Base-by-base conservation (phyloP, 352 stramenopile genomes). In the Globisporangium radiosum region DNA sequence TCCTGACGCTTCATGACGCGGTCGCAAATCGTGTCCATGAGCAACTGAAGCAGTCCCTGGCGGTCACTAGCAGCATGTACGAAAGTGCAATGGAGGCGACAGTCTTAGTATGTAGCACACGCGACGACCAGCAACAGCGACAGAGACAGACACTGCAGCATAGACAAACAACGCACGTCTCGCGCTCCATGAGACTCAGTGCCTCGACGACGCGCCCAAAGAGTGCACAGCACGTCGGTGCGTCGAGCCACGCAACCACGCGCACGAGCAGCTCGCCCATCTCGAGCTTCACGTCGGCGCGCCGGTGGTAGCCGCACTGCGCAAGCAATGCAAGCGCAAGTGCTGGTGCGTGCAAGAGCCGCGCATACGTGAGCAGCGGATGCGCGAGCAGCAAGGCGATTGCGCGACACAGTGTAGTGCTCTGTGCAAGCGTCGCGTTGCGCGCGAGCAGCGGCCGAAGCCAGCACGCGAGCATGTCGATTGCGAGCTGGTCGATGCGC, bases 331-430 rank as follows among this genome's bases (percentile, higher is more conserved):
- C 67, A 14, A 81, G 70, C 13, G 77, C 71, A 11, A 92, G 68
- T 19, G 70, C 47, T 13, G 60, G 36, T 33, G 76, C 72, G 49
- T 69, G 72, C 13, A 71, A 60, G 43, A 88, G 63, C 0, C 81
- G 82, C n/a, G 69, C 63, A 36, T 86, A 82, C 38, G 62, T 63
- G 43, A 81, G 82, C 38, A 94, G 51, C 25, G 81, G 77, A 40
- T 92, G 82, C 1, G 75, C 66, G 15, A 92, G 68, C 36, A 92
- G n/a, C 52, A 92, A 73, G 60, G 82, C 89, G 5, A 81, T 61
- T 10, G 73, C 78, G 0, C 81, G 78, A 38, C 78, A 90, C 50
- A 92, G 64, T 5, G 58, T 64, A 0, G 65, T 77, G 19, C 64
- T 65, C 45, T 92, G 82, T 3, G 65, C 64, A 10, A 93, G 58